Conservation (phyloP, 495 filamentous ascomycete genomes). For the Lichenothelia convexa region DNA sequence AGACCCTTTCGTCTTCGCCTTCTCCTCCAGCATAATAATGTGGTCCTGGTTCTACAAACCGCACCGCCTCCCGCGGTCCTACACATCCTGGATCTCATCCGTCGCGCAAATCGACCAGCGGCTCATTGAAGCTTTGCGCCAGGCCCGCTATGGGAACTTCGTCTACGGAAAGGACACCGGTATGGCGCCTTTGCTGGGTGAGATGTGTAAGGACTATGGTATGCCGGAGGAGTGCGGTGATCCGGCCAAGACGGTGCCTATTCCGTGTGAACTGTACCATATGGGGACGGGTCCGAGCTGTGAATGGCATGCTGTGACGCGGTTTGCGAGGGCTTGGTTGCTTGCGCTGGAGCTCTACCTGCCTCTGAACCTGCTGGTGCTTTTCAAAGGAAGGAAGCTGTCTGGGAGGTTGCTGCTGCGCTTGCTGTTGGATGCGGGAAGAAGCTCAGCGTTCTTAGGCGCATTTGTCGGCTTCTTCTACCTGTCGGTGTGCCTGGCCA, state of each 20-base stretch:
- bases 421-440: conserved; percentile 33
- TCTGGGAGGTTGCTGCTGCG: conserved; percentile 30
- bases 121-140: conserved; percentile 55
- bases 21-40: conserved; percentile 69
- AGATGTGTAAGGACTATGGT: conserved; percentile 57
- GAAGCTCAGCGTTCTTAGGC: conserved; percentile 69
- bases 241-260: conserved; percentile 50
- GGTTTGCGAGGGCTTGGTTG: conserved; percentile 53
- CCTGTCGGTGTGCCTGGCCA: conserved; percentile 69
- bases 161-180: conserved; percentile 66
- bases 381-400: conserved; percentile 1
- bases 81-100: conserved; percentile 71
- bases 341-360: conserved; percentile 67
- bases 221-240: conserved; percentile 61
- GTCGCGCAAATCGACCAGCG: conserved; percentile 65
- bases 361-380: conserved; percentile 36
- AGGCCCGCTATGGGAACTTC: conserved; percentile 41
- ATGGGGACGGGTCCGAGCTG: conserved; percentile 62
- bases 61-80: conserved; percentile 47
- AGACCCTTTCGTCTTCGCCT: conserved; percentile 58
- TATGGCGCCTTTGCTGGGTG: conserved; percentile 47
- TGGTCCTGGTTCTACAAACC: conserved; percentile 76
- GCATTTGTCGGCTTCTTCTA: conserved; percentile 72
- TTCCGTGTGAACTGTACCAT: conserved; percentile 80
- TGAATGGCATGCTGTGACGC: conserved; percentile 54